These are phyloP conservation scores for Lipomyces japonicus DNA, from an alignment of 805 yeast genomes.

Conservation along the genomic window DNA sequence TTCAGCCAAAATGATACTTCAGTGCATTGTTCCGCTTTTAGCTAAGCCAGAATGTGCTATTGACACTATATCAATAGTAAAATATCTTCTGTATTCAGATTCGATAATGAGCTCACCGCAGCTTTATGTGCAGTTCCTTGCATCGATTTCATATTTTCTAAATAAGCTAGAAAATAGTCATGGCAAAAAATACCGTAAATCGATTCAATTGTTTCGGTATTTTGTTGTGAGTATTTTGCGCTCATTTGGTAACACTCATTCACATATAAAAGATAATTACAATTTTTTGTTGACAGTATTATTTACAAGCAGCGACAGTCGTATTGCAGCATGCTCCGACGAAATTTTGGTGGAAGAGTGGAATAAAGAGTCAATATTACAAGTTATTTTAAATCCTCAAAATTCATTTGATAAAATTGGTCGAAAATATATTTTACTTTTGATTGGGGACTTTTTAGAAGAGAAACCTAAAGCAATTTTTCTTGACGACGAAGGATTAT, in stretches of 20 bases:
- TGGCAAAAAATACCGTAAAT: too few relatives aligned
- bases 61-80: constrained; percentile 11
- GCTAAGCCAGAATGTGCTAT: constrained; percentile 4
- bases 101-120: background rate
- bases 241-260: too few relatives aligned
- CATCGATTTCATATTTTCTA: constrained; percentile 6
- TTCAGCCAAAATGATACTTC: constrained; percentile 12
- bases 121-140: constrained; percentile 8
- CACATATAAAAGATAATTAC: too few relatives aligned
- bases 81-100: background rate
- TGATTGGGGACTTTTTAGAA: background rate
- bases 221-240: too few relatives aligned
- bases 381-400: too few relatives aligned
- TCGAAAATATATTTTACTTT: background rate
- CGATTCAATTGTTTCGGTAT: too few relatives aligned
- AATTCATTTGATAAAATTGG: background rate
- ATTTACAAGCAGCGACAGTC: too few relatives aligned
- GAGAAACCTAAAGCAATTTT: background rate
- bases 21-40: constrained; percentile 12
- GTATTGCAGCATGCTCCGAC: too few relatives aligned
- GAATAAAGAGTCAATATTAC: too few relatives aligned
- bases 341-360: too few relatives aligned
- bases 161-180: background rate
- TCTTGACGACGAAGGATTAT: background rate
- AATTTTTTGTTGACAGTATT: too few relatives aligned